These are phyloP conservation scores for Ganoderma sp. DNA, from an alignment of 1,284 basidiomycete genomes.

Conservation along the genomic window DNA sequence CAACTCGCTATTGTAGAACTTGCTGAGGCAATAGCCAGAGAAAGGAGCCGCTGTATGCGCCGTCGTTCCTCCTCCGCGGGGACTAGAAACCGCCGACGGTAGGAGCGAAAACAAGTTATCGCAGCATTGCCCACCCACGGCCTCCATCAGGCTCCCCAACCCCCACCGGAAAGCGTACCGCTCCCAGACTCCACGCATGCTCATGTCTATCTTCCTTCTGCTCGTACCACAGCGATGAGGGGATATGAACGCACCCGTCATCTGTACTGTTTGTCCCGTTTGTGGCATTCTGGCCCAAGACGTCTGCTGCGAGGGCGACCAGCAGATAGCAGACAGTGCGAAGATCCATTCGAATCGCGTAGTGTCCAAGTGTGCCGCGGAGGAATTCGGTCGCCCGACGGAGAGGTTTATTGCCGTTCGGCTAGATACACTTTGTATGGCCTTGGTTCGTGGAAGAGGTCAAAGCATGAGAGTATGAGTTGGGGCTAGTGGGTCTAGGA, in stretches of 20 bases:
- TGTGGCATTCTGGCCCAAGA: conserved; percentile 15
- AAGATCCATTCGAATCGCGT: conserved; percentile 13
- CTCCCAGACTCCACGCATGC: background rate
- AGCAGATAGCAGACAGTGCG: conserved; percentile 13
- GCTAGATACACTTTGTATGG: no score
- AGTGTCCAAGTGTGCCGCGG: background rate
- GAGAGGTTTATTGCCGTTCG: no score
- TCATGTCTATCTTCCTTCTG: background rate
- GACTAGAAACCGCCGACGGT: no score
- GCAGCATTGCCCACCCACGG: background rate
- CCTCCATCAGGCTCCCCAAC: background rate
- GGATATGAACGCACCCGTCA: conserved; percentile 26
- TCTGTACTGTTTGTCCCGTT: conserved; percentile 21
- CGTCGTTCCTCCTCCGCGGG: no score
- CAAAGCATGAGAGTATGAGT: background rate
- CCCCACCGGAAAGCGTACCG: background rate
- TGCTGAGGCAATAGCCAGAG: no score
- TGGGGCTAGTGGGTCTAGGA: background rate
- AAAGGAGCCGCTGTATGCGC: no score
- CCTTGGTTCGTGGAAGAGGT: background rate
- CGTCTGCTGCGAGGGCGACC: conserved; percentile 7
- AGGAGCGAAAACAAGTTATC: background rate
- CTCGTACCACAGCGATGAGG: background rate
- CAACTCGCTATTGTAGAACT: no score
- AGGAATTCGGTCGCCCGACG: background rate